These are phyloP conservation scores for Metschnikowia kofuensis DNA, from an alignment of 805 yeast species.

Conservation along the genomic window DNA sequence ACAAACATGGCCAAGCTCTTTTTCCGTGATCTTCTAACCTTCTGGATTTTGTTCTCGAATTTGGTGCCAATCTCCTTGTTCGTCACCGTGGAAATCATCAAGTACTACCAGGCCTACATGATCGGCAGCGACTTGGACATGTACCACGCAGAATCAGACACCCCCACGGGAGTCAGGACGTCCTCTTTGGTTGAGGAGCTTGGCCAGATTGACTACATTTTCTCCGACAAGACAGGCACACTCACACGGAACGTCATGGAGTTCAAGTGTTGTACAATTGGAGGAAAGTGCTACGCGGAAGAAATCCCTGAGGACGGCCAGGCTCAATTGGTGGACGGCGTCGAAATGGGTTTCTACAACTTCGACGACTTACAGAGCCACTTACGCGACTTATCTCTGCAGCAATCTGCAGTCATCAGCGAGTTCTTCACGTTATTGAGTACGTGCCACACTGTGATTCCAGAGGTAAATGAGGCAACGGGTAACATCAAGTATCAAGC, in stretches of 20 bases:
- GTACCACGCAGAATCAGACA: conserved; percentile 83
- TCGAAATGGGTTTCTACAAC: conserved; percentile 74
- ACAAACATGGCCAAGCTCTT: conserved; percentile 68
- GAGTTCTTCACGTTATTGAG: conserved; percentile 82
- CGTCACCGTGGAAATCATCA: conserved; percentile 94
- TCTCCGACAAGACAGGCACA: conserved; percentile 97
- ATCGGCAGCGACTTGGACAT: conserved; percentile 93
- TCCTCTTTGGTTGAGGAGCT: conserved; percentile 94
- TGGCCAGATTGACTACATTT: conserved; percentile 94
- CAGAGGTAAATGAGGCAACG: conserved; percentile 61
- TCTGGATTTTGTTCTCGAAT: conserved; percentile 94
- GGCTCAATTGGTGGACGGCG: conserved; percentile 69
- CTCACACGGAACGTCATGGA: conserved; percentile 96
- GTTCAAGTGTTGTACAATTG: conserved; percentile 89
- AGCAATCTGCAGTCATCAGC: conserved; percentile 50
- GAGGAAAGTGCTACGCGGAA: conserved; percentile 83
- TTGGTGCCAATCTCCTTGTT: conserved; percentile 96
- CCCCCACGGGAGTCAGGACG: conserved; percentile 93
- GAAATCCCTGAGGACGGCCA: conserved; percentile 89
- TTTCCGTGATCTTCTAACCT: conserved; percentile 84
- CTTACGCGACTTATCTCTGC: conserved; percentile 43
- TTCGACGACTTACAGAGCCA: conserved; percentile 60
- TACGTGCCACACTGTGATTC: conserved; percentile 96
- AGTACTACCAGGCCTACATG: conserved; percentile 91
- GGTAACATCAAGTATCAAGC: conserved; percentile 90